Evolutionary conservation across 352 stramenopile genomes (phyloP).

Genomic region (Phytophthora cactorum): DNA sequence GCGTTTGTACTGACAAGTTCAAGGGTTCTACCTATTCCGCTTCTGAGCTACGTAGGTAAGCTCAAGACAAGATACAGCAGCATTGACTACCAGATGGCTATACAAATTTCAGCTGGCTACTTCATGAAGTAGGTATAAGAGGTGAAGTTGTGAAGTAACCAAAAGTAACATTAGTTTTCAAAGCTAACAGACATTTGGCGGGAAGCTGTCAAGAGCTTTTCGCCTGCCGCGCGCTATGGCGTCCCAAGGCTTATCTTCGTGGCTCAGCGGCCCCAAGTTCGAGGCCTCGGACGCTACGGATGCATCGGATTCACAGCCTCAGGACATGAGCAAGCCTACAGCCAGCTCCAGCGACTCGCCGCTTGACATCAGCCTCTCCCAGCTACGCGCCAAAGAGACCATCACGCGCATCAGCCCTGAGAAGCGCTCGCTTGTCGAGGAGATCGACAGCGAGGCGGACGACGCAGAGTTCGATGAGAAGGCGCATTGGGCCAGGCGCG

Average conservation of each 20-base stretch:
- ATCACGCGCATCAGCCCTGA: constrained; percentile 61
- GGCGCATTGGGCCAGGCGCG: constrained; percentile 63
- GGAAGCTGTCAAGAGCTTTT: constrained; percentile 20
- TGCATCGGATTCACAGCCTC: constrained; percentile 6
- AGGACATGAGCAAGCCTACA: not conserved
- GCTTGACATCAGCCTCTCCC: constrained; percentile 46
- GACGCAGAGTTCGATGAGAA: constrained; percentile 77
- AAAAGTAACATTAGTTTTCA: constrained; percentile 16
- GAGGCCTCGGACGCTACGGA: constrained; percentile 5
- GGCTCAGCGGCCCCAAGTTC: constrained; percentile 35
- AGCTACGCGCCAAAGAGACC: constrained; percentile 49
- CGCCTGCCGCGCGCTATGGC: constrained; percentile 24
- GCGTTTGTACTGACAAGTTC: too few relatives aligned
- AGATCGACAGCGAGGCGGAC: constrained; percentile 78
- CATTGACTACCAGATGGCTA: not conserved
- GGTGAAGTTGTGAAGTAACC: constrained; percentile 7
- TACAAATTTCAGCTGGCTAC: not conserved
- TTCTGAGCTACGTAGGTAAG: too few relatives aligned
- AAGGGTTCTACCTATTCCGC: too few relatives aligned
- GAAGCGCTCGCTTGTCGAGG: constrained; percentile 59
- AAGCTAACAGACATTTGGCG: constrained; percentile 24
- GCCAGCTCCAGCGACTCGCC: constrained; percentile 35
- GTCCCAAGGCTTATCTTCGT: constrained; percentile 45
- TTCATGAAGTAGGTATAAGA: constrained; percentile 1
- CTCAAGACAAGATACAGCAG: too few relatives aligned